Evolutionary conservation across 352 stramenopile species (phyloP).

Genomic region (Globisporangium spinosum): DNA sequence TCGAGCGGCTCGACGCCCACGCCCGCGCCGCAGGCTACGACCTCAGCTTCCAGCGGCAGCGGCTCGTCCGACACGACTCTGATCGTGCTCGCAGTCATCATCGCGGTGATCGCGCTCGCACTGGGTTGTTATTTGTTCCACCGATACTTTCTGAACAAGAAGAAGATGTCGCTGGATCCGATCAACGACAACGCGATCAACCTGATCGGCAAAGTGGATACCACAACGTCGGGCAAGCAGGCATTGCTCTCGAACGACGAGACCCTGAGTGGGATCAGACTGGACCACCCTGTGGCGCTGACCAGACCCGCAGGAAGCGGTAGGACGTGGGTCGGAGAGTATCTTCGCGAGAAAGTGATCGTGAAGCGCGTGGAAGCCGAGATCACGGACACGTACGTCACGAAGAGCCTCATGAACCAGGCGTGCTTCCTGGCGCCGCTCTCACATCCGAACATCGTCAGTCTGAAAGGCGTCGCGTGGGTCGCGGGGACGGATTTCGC

Average conservation of each 20-base stretch:
- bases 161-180: slow-evolving; percentile 2
- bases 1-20: neutral
- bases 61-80: slow-evolving; percentile 30
- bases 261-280: slow-evolving; percentile 41
- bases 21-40: neutral
- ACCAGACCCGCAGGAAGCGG: slow-evolving; percentile 50
- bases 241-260: slow-evolving; percentile 74
- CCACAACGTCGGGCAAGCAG: slow-evolving; percentile 31
- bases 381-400: slow-evolving; percentile 48
- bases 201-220: slow-evolving; percentile 46
- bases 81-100: slow-evolving; percentile 47
- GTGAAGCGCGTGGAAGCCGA: slow-evolving; percentile 74
- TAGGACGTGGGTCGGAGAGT: slow-evolving; percentile 57
- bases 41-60: neutral
- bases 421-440: slow-evolving; percentile 43
- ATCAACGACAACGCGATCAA: slow-evolving; percentile 33
- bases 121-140: slow-evolving; percentile 41
- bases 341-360: slow-evolving; percentile 48
- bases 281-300: slow-evolving; percentile 50
- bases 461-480: slow-evolving; percentile 62
- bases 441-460: slow-evolving; percentile 64
- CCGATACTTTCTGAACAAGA: slow-evolving; percentile 29
- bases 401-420: slow-evolving; percentile 62
- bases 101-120: slow-evolving; percentile 31
- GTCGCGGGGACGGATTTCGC: slow-evolving; percentile 74